Percentiles rank a stretch among this genome's conserved stretches.
phyloP scores from a whole-genome alignment of 495 filamentous ascomycete genomes.

The Penicillium crystallinum region DNA sequence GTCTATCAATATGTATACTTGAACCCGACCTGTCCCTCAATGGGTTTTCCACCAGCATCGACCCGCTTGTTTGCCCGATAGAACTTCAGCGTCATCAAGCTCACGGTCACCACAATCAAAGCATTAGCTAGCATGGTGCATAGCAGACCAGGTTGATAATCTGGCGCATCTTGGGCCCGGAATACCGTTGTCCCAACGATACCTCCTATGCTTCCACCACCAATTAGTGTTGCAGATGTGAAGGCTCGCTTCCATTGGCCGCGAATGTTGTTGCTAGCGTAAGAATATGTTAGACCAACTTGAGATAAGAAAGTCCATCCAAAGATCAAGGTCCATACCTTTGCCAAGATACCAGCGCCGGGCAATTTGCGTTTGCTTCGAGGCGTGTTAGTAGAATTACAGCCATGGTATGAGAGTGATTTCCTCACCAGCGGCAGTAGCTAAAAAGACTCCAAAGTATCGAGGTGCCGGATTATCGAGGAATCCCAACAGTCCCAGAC shows the following conservation, averaged over 20 bases:
- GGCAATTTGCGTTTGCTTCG: constrained; percentile 10
- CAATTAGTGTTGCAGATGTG: constrained; percentile 41
- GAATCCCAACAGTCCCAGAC: background rate
- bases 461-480: background rate
- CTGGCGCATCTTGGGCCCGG: constrained; percentile 43
- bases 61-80: constrained; percentile 45
- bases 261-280: constrained; percentile 54
- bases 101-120: constrained; percentile 28
- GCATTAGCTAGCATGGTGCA: constrained; percentile 31
- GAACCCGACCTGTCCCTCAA: constrained; percentile 42
- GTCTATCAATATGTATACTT: constrained; percentile 10
- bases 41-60: constrained; percentile 33
- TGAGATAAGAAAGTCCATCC: background rate
- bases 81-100: constrained; percentile 18
- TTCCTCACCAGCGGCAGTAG: constrained; percentile 2
- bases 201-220: constrained; percentile 46
- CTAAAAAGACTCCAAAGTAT: constrained; percentile 1
- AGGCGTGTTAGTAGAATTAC: constrained; percentile 7
- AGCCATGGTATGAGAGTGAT: background rate
- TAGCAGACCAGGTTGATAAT: constrained; percentile 43
- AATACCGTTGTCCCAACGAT: constrained; percentile 51
- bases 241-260: constrained; percentile 58
- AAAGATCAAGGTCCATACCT: background rate
- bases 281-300: constrained; percentile 27
- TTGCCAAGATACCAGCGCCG: constrained; percentile 11